Base-by-base conservation (phyloP, 352 stramenopile genomes). In the Pythium phragmiticola region DNA sequence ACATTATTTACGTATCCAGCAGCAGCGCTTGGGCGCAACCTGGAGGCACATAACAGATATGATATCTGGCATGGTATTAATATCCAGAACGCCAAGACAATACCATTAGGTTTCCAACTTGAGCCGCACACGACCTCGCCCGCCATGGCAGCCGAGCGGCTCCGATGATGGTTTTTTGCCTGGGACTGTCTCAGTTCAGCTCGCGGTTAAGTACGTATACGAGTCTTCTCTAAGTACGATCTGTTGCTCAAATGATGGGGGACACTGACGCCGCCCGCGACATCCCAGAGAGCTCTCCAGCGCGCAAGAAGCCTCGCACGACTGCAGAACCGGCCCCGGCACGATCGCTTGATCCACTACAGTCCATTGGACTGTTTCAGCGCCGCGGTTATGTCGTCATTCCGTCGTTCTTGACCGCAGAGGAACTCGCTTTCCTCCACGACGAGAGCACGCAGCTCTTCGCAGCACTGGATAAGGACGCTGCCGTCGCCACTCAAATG, bases 391-490 rank as follows among this genome's bases (percentile, higher is more conserved):
- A 66, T 45, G 60, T 65, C 39, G 63, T 75, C 5, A 30, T 84
- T 6, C 69, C 49, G 34, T 63, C 63, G 49, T 55, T 87, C 39
- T 56, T 89, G 41, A 76, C 75, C 0, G 46, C 9, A 0, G 63
- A 75, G 0, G 80, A 87, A 54, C 67, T 89, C 6, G 28, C 23
- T 5, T 59, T 74, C 11, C 53, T 89, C 19, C 76, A 68, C 30
- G 33, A 46, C 13, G 80, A 89, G 60, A 78, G 78, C 49, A 55
- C 63, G 16, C 54, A 63, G 33, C 60, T 79, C 54, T 74, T 74
- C 28, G 19, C 26, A 7, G 37, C 55, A 4, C 43, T 63, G 6
- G 51, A 70, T 11, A 23, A 21, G 1, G 43, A 65, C 9, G 33
- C 50, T 13, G 43, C 66, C 12, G 63, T 60, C 46, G 59, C 66